phyloP scores from a whole-genome alignment of 2,329 filamentous ascomycete genomes.

The Hysterium pulicare region DNA sequence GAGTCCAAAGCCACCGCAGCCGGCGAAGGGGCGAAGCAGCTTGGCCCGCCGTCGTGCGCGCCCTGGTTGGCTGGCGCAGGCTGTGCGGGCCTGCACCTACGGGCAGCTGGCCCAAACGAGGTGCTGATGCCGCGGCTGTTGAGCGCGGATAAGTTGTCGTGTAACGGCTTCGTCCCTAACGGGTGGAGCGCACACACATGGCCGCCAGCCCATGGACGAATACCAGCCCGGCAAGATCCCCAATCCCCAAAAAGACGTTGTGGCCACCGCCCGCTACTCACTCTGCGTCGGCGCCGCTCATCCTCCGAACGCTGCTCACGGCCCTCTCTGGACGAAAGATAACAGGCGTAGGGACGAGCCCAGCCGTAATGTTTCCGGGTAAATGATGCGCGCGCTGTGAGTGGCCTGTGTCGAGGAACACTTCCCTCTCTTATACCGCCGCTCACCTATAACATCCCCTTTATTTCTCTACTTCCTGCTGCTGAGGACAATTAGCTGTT shows the following conservation, averaged over 20 bases:
- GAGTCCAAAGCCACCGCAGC: conserved; percentile 8
- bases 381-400: not conserved
- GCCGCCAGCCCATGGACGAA: too few species aligned
- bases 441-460: too few species aligned
- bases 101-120: not conserved
- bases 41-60: not conserved
- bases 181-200: not conserved
- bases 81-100: conserved; percentile 1
- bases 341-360: too few species aligned
- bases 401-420: too few species aligned
- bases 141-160: conserved; percentile 5
- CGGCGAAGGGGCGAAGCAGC: conserved; percentile 1
- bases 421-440: too few species aligned
- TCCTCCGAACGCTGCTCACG: not conserved
- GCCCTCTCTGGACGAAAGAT: not conserved
- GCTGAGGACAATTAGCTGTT: not conserved
- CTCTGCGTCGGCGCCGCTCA: not conserved
- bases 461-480: too few species aligned
- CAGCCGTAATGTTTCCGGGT: not conserved
- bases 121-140: conserved; percentile 4
- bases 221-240: too few species aligned
- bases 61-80: not conserved
- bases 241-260: not conserved
- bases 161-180: conserved; percentile 6
- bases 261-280: not conserved